Evolutionary conservation across 2,329 filamentous ascomycete species (phyloP).

Genomic region (Arthrobotrys entomopaga): DNA sequence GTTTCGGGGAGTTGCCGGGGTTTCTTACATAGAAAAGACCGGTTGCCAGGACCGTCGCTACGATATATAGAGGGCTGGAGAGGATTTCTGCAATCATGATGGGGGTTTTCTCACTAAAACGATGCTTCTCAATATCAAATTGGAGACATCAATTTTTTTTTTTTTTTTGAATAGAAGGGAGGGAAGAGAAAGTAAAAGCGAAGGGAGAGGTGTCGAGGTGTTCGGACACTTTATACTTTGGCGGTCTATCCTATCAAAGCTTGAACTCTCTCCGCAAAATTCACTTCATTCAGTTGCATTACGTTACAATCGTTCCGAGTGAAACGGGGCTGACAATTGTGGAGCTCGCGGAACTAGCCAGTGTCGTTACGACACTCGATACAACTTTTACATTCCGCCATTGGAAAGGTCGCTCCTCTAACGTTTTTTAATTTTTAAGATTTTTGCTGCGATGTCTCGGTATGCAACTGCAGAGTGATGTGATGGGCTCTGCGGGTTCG

Average conservation of each 20-base stretch:
- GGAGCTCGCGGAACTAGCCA: constrained; percentile 34
- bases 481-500: constrained; percentile 44
- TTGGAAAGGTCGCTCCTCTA: constrained; percentile 24
- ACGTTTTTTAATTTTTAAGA: too few species aligned
- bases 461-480: constrained; percentile 42
- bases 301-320: constrained; percentile 2
- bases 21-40: constrained; percentile 46
- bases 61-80: constrained; percentile 42
- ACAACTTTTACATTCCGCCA: constrained; percentile 43
- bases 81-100: constrained; percentile 37
- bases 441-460: constrained; percentile 26
- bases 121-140: constrained; percentile 1
- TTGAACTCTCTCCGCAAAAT: constrained; percentile 4
- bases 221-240: constrained; percentile 22
- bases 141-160: constrained; percentile 24
- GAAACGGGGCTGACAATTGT: constrained; percentile 30
- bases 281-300: neutral
- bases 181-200: constrained; percentile 3
- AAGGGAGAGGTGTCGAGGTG: constrained; percentile 31
- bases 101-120: constrained; percentile 2
- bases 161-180: constrained; percentile 34
- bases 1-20: neutral
- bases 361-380: neutral
- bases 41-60: constrained; percentile 36
- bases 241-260: neutral